Conservation (phyloP, 768 basidiomycete genomes). For the Collybia nuda region DNA sequence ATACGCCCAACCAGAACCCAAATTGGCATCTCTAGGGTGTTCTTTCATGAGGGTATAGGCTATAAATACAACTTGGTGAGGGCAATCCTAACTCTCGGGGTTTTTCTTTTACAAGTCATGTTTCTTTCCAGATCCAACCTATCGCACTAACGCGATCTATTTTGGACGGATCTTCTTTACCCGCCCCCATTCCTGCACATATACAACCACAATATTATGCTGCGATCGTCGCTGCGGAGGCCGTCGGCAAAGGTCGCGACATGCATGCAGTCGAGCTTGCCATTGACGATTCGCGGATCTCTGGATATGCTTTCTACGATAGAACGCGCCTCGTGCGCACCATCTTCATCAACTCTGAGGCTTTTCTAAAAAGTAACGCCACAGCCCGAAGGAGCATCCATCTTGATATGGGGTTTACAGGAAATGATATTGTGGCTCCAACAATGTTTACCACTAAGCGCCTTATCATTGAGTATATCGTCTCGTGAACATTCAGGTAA, state of each 20-base stretch:
- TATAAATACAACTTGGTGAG: conserved; percentile 70
- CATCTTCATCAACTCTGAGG: conserved; percentile 58
- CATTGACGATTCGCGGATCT: conserved; percentile 42
- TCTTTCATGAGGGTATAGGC: conserved; percentile 70
- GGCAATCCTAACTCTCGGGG: background rate
- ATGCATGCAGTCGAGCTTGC: conserved; percentile 46
- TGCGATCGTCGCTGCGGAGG: conserved; percentile 58
- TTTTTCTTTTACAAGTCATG: background rate
- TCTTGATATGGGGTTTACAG: conserved; percentile 39
- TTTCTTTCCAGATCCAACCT: conserved; percentile 56
- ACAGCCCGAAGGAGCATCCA: conserved; percentile 35
- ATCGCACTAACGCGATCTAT: conserved; percentile 55
- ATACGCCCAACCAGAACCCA: conserved; percentile 11
- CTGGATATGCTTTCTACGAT: conserved; percentile 68
- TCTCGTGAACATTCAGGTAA: background rate
- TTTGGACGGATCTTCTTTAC: conserved; percentile 49
- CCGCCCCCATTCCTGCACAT: conserved; percentile 53
- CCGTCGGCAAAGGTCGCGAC: conserved; percentile 44
- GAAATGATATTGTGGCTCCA: conserved; percentile 18
- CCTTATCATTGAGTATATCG: conserved; percentile 45
- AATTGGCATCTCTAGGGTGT: conserved; percentile 51
- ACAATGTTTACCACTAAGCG: conserved; percentile 42
- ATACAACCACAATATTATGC: conserved; percentile 69
- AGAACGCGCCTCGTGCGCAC: conserved; percentile 39
- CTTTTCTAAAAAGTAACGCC: conserved; percentile 36